phyloP scores from a whole-genome alignment of 2,329 filamentous ascomycete genomes.

The Claviceps sp. region DNA sequence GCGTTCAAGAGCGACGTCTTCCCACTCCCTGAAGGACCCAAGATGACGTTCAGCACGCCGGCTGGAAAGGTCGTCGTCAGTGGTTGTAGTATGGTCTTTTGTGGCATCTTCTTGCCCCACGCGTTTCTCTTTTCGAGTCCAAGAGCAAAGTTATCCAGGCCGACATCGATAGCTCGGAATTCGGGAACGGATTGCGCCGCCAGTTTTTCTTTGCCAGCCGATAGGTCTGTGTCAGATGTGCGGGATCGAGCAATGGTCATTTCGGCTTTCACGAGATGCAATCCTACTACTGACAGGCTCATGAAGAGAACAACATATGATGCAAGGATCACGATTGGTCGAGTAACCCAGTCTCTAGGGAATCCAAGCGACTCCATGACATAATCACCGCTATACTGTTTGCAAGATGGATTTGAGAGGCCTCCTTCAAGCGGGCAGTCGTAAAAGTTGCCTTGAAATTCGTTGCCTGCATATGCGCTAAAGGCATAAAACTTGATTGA shows the following conservation, averaged over 20 bases:
- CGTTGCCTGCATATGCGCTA: constrained; percentile 57
- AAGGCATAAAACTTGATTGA: constrained; percentile 50
- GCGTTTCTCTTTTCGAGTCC: constrained; percentile 47
- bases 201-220: constrained; percentile 60
- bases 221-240: constrained; percentile 44
- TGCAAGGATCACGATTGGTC: constrained; percentile 49
- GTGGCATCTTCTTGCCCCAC: constrained; percentile 36
- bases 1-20: constrained; percentile 64
- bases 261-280: constrained; percentile 52
- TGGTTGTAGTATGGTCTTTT: constrained; percentile 50
- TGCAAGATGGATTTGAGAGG: constrained; percentile 49
- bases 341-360: constrained; percentile 50
- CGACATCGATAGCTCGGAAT: constrained; percentile 49
- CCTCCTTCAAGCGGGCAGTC: constrained; percentile 54
- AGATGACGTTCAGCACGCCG: constrained; percentile 60
- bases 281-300: constrained; percentile 42
- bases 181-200: constrained; percentile 34
- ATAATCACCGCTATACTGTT: constrained; percentile 54
- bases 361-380: constrained; percentile 58
- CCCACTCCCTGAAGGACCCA: constrained; percentile 66
- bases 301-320: constrained; percentile 53
- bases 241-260: constrained; percentile 56
- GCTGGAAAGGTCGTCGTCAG: constrained; percentile 54
- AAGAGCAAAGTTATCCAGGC: constrained; percentile 50
- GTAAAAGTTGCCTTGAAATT: constrained; percentile 60